phyloP scores from a whole-genome alignment of 306 rosid genomes.

The Cicer judaicum region DNA sequence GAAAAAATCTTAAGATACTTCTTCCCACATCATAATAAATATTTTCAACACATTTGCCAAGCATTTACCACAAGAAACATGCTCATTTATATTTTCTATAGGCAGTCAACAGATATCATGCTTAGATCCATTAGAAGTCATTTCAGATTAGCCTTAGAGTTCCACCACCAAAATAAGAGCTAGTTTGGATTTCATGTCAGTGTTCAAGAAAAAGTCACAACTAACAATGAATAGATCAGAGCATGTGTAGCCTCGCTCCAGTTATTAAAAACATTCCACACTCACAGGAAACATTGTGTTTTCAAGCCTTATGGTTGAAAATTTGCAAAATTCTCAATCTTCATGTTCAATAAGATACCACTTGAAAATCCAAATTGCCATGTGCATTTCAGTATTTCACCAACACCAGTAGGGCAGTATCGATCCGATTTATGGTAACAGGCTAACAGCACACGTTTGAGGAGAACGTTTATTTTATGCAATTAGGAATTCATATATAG shows the following conservation, averaged over 20 bases:
- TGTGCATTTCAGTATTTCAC: constrained; percentile 30
- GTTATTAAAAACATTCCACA: background rate
- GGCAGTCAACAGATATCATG: constrained; percentile 27
- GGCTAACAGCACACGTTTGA: background rate
- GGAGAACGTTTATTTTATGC: constrained; percentile 15
- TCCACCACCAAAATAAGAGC: constrained; percentile 33
- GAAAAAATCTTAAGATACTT: constrained; percentile 19
- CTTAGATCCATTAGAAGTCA: constrained; percentile 25
- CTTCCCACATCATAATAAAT: background rate
- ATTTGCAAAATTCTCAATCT: constrained; percentile 4
- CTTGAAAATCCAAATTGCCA: constrained; percentile 37
- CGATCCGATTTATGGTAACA: constrained; percentile 4
- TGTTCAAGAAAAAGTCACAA: background rate
- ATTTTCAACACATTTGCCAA: background rate
- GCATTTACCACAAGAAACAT: constrained; percentile 29
- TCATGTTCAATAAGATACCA: constrained; percentile 19
- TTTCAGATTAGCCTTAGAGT: constrained; percentile 28
- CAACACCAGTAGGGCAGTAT: background rate
- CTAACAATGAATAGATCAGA: background rate
- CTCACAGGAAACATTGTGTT: background rate
- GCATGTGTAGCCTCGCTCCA: constrained; percentile 2
- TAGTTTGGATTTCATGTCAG: constrained; percentile 5
- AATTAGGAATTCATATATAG: constrained; percentile 15
- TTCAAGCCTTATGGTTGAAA: constrained; percentile 27
- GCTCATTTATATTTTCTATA: background rate